Conservation (phyloP, 2,329 filamentous ascomycete species). For the Fusarium setosum region DNA sequence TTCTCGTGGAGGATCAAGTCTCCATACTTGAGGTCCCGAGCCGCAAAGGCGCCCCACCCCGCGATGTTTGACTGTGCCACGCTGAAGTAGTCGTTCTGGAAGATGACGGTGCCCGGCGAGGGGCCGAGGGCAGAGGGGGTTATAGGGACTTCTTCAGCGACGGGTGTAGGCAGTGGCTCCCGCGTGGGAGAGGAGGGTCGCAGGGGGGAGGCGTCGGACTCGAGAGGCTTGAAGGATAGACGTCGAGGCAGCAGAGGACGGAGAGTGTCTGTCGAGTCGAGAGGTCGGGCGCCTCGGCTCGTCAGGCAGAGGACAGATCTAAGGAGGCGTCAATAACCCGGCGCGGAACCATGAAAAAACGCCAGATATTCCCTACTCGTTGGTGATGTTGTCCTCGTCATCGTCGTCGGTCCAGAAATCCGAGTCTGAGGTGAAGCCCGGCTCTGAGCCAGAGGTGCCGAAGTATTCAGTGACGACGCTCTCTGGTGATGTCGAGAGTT, state of each 20-base stretch:
- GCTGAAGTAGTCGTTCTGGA: constrained; percentile 54
- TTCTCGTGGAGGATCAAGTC: constrained; percentile 58
- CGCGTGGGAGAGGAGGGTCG: background rate
- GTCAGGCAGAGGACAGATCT: constrained; percentile 31
- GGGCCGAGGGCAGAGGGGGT: background rate
- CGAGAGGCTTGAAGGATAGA: constrained; percentile 20
- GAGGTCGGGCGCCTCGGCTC: constrained; percentile 14
- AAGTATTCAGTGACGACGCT: constrained; percentile 18
- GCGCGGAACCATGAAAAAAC: background rate
- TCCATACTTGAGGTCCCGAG: constrained; percentile 48
- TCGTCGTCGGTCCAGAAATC: constrained; percentile 37
- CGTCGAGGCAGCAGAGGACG: constrained; percentile 14
- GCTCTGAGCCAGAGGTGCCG: constrained; percentile 37
- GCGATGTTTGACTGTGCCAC: constrained; percentile 54
- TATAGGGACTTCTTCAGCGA: background rate
- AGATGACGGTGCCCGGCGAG: constrained; percentile 30
- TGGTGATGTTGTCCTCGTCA: constrained; percentile 31
- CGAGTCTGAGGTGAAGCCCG: constrained; percentile 29
- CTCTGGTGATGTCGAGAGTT: constrained; percentile 4
- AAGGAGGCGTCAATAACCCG: background rate
- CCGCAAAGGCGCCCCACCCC: constrained; percentile 61
- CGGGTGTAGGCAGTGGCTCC: background rate
- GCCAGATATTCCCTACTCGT: constrained; percentile 32
- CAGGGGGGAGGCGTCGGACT: background rate
- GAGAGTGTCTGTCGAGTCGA: constrained; percentile 11